A percentile compares a stretch with the other conserved stretches of the same genome.
Evolutionary conservation across 129 eudicot genomes (phyloP).

Genomic region (Silybum marianum): DNA sequence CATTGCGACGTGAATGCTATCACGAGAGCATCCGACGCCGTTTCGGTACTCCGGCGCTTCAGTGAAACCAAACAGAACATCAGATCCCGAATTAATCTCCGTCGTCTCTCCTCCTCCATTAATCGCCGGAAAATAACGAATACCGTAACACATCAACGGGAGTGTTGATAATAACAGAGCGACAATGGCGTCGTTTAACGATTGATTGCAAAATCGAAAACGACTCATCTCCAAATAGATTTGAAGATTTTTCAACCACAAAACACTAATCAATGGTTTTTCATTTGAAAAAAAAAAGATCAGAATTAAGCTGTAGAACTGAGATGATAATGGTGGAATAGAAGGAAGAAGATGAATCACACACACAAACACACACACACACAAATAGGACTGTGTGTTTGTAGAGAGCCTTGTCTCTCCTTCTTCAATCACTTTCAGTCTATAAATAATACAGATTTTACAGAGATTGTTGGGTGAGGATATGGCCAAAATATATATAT

Average conservation of each 20-base stretch:
- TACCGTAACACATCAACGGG: slow-evolving; percentile 41
- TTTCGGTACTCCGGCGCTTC: too few relatives aligned
- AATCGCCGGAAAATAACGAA: slow-evolving; percentile 61
- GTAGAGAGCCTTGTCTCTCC: slow-evolving; percentile 12
- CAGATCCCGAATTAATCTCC: slow-evolving; percentile 1
- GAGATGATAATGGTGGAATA: not conserved
- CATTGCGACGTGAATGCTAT: too few relatives aligned
- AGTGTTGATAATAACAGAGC: slow-evolving; percentile 24
- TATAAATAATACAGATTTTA: slow-evolving; percentile 12
- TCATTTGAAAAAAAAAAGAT: not conserved
- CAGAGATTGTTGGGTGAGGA: slow-evolving; percentile 9
- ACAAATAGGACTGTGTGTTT: not conserved
- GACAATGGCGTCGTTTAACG: slow-evolving; percentile 32
- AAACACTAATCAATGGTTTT: not conserved
- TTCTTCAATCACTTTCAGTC: slow-evolving; percentile 2
- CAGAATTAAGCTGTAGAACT: not conserved
- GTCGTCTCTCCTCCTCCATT: not conserved
- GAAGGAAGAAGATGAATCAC: slow-evolving; percentile 12
- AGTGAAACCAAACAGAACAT: not conserved
- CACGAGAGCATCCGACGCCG: too few relatives aligned
- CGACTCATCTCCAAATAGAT: slow-evolving; percentile 23
- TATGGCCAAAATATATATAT: slow-evolving; percentile 2
- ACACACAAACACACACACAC: not conserved
- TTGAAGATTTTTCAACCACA: not conserved
- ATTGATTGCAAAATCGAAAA: slow-evolving; percentile 16